These are phyloP conservation scores for Peterozyma xylosa DNA, from an alignment of 805 yeast genomes.

Conservation along the genomic window DNA sequence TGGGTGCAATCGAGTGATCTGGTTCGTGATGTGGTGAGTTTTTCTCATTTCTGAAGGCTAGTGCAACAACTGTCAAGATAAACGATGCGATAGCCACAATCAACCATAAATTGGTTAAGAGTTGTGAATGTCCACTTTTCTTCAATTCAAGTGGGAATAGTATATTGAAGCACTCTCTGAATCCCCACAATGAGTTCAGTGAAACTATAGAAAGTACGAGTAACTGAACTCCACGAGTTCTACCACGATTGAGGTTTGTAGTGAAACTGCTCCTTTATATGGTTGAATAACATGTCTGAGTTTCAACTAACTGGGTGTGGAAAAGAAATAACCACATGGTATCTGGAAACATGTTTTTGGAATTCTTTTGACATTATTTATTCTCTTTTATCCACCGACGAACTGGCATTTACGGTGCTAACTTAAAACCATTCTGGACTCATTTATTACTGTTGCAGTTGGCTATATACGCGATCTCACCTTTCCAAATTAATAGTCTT, in stretches of 20 bases:
- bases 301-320: not conserved
- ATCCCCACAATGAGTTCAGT: not conserved
- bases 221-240: too few species aligned
- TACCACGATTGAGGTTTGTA: too few species aligned
- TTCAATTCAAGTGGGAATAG: constrained; percentile 41
- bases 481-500: constrained; percentile 79
- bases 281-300: too few species aligned
- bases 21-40: constrained; percentile 28
- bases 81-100: constrained; percentile 36
- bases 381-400: too few species aligned
- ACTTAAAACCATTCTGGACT: too few species aligned
- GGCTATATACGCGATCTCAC: constrained; percentile 13
- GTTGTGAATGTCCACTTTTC: constrained; percentile 64
- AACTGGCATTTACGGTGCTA: too few species aligned
- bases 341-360: too few species aligned
- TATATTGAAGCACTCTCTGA: constrained; percentile 7
- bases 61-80: constrained; percentile 29
- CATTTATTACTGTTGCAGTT: too few species aligned
- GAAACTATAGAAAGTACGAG: too few species aligned
- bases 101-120: constrained; percentile 62
- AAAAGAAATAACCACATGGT: too few species aligned
- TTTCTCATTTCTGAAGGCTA: constrained; percentile 16
- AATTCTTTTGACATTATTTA: too few species aligned
- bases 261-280: too few species aligned
- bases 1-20: constrained; percentile 47